phyloP scores from a whole-genome alignment of 805 yeast species.

The Candida namnaoensis region DNA sequence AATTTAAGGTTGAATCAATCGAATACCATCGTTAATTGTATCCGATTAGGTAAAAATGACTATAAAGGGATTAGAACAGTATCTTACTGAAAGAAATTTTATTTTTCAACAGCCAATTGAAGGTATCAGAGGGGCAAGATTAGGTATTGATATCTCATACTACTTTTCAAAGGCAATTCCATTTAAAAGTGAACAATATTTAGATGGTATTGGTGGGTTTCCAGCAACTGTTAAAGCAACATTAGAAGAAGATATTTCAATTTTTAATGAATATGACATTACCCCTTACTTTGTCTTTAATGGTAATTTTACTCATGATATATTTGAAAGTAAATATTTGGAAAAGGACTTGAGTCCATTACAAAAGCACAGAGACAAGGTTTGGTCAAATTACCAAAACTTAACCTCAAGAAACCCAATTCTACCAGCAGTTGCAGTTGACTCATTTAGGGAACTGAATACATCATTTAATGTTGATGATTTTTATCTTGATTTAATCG shows the following conservation, averaged over 20 bases:
- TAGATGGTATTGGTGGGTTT: constrained; percentile 76
- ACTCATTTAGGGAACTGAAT: constrained; percentile 42
- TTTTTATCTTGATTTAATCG: constrained; percentile 46
- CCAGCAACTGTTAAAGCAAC: constrained; percentile 52
- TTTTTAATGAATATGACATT: constrained; percentile 51
- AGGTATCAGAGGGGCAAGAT: constrained; percentile 51
- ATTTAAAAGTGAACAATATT: constrained; percentile 55
- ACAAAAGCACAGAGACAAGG: constrained; percentile 32
- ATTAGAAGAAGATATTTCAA: constrained; percentile 53
- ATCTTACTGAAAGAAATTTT: constrained; percentile 57
- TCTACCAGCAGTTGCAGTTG: constrained; percentile 23
- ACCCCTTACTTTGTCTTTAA: constrained; percentile 76
- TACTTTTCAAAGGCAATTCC: constrained; percentile 57
- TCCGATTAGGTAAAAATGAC: constrained; percentile 1
- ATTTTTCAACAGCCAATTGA: constrained; percentile 57
- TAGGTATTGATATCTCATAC: constrained; percentile 82
- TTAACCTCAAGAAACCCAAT: constrained; percentile 10
- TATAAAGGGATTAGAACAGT: constrained; percentile 57
- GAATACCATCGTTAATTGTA: too few species aligned
- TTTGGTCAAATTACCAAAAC: constrained; percentile 31
- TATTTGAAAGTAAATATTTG: constrained; percentile 26
- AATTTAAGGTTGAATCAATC: too few species aligned
- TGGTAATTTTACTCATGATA: constrained; percentile 42
- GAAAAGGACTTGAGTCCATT: constrained; percentile 21
- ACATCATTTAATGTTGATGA: constrained; percentile 42